These are phyloP conservation scores for Penicillium bovifimosum DNA, from an alignment of 495 filamentous ascomycete genomes.

Conservation along the genomic window DNA sequence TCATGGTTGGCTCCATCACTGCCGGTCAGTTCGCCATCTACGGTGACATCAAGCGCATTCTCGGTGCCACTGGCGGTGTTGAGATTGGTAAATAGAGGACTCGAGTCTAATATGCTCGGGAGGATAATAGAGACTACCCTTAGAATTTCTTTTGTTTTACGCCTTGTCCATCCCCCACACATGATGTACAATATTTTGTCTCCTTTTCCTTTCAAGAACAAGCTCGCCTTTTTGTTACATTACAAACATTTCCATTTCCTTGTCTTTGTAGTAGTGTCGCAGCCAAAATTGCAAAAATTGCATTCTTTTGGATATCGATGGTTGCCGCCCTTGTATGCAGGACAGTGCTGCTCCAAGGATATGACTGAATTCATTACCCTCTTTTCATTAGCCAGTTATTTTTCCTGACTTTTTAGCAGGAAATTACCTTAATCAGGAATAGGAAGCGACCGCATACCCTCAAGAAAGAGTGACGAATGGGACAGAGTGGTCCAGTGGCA, in stretches of 20 bases:
- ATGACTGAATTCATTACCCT: too few species aligned
- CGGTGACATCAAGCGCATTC: constrained; percentile 52
- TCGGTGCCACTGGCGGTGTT: constrained; percentile 71
- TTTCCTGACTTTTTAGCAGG: too few species aligned
- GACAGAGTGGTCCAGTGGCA: too few species aligned
- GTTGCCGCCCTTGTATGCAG: too few species aligned
- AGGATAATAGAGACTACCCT: constrained; percentile 36
- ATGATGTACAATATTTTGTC: constrained; percentile 35
- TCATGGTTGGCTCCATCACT: constrained; percentile 66
- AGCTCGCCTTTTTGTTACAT: constrained; percentile 19
- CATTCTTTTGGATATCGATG: too few species aligned
- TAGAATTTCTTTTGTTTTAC: constrained; percentile 30
- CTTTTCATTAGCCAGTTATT: too few species aligned
- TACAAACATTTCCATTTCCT: not conserved
- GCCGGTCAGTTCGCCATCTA: constrained; percentile 98
- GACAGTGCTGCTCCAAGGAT: too few species aligned
- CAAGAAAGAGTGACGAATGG: too few species aligned
- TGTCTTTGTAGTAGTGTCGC: not conserved
- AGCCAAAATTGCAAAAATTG: too few species aligned
- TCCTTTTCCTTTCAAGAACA: constrained; percentile 30
- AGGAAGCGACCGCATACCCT: too few species aligned
- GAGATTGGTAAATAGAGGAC: constrained; percentile 59
- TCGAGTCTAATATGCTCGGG: constrained; percentile 18
- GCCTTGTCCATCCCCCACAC: constrained; percentile 26
- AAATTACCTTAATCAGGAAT: too few species aligned